Evolutionary conservation across 768 basidiomycete species (phyloP), one percentile per base, ranked within the genome.

Genomic region (Lactarius akahatsu): DNA sequence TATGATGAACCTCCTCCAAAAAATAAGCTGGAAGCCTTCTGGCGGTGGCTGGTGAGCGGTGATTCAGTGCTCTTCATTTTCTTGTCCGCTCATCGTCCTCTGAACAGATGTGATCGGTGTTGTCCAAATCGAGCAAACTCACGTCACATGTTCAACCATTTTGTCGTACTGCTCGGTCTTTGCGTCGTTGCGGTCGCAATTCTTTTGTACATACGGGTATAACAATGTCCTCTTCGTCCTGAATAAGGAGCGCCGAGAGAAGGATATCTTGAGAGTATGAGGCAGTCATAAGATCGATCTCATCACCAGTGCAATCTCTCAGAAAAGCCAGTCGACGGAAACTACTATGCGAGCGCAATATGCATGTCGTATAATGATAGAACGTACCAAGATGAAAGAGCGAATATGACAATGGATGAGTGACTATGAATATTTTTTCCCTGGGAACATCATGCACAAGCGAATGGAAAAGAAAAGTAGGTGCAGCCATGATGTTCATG

Each of bases 41-140:
- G 93, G 92, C 77, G 76, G 65, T 90, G 88, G 88, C 77, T 95
- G 75, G 90, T 94, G 68, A 79, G 89, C 78, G 40, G n/a, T 13
- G 26, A 11, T 3, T n/a, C 10, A 34, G 18, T 56, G 5, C 36
- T 36, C 43, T 55, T 34, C 26, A 32, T 18, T 43, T 36, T 26
- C 43, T 38, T 38, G 34, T 41, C n/a, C 11, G 30, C 30, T 55
- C 36, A 62, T 59, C n/a, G 20, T 30, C 57, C 43, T 54, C 23
- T 36, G 38, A 26, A 58, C 20, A 66, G 65, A 66, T 66, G 65
- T 66, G 32, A 52, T 26, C 13, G 13, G 23, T 16, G 26, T 52
- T 26, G 15, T n/a, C 13, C 50, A 15, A n/a, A 50, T 50, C 23
- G 47, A 50, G 23, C 11, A 50, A 50, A 26, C 50, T 52, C 26